Evolutionary conservation across 306 rosid species (phyloP).

Genomic region (Mimosa pudica): DNA sequence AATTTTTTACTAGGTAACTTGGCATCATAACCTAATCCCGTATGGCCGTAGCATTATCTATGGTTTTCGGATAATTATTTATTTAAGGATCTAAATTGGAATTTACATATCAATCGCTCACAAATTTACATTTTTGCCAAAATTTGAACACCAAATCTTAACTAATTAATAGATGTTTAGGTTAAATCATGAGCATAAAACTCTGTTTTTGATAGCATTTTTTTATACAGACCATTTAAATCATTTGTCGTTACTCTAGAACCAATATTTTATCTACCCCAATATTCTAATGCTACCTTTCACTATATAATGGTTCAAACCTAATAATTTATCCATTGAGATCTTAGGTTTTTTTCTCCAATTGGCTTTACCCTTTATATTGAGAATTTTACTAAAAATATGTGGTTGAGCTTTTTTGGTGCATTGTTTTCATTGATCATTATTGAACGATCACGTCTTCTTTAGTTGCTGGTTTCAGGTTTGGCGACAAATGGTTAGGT

Average conservation of each 20-base stretch:
- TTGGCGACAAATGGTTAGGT: constrained; percentile 7
- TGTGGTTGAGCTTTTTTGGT: constrained; percentile 28
- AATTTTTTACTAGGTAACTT: neutral
- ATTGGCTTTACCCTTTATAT: constrained; percentile 1
- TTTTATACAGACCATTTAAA: neutral
- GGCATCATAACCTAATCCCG: neutral
- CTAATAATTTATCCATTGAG: constrained; percentile 4
- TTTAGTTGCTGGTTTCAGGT: constrained; percentile 3
- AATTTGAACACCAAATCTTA: too few relatives aligned
- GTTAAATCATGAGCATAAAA: neutral
- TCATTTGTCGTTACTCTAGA: neutral
- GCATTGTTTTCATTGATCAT: neutral
- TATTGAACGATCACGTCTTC: neutral
- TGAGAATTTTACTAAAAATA: constrained; percentile 13
- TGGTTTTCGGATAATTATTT: neutral
- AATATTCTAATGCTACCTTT: neutral
- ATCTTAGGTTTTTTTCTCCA: neutral
- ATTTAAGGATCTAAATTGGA: neutral
- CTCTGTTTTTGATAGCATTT: neutral
- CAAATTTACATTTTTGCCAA: too few relatives aligned
- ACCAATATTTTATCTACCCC: neutral
- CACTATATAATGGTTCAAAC: neutral
- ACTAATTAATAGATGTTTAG: too few relatives aligned
- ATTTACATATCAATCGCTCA: too few relatives aligned
- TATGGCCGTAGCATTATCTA: neutral